Percentiles rank a stretch among this genome's conserved stretches.
Conservation (phyloP, 1,284 basidiomycete species). For the Cryptococcus hybrid region DNA sequence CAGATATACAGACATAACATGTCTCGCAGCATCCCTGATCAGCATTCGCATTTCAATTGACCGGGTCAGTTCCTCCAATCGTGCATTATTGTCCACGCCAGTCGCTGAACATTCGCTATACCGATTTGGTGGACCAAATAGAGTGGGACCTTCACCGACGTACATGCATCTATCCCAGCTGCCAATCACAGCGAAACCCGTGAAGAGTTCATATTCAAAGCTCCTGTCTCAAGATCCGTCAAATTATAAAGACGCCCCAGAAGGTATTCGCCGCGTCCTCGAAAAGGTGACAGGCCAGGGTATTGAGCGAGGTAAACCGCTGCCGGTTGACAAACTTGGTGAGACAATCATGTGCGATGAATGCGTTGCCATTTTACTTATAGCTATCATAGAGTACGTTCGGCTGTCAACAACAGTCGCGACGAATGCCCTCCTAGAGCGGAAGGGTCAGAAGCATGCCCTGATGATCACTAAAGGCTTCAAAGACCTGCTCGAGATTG, state of each 20-base stretch:
- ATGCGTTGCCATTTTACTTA: not conserved
- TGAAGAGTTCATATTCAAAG: slow-evolving; percentile 50
- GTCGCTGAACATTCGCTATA: no score
- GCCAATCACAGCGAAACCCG: slow-evolving; percentile 1
- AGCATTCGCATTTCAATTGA: slow-evolving; percentile 48
- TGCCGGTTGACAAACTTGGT: slow-evolving; percentile 78
- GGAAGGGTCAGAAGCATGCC: slow-evolving; percentile 88
- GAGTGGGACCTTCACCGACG: slow-evolving; percentile 49
- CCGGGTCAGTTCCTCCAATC: slow-evolving; percentile 11
- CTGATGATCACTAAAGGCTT: slow-evolving; percentile 91
- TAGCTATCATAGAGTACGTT: slow-evolving; percentile 67
- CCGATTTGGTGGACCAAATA: not conserved
- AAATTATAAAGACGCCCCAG: slow-evolving; percentile 85
- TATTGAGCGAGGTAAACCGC: slow-evolving; percentile 64
- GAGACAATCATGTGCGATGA: not conserved
- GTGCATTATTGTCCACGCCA: no score
- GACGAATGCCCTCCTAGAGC: slow-evolving; percentile 83
- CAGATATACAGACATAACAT: slow-evolving; percentile 36
- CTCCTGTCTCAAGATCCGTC: slow-evolving; percentile 78
- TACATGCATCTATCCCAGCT: slow-evolving; percentile 27
- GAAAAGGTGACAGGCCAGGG: slow-evolving; percentile 64
- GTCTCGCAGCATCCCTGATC: slow-evolving; percentile 26
- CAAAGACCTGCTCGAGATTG: slow-evolving; percentile 66
- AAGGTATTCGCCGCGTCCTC: slow-evolving; percentile 83
- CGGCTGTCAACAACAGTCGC: slow-evolving; percentile 89